Conservation (phyloP, 1,139 yeast species). For the Sugiyamaella sp. region DNA sequence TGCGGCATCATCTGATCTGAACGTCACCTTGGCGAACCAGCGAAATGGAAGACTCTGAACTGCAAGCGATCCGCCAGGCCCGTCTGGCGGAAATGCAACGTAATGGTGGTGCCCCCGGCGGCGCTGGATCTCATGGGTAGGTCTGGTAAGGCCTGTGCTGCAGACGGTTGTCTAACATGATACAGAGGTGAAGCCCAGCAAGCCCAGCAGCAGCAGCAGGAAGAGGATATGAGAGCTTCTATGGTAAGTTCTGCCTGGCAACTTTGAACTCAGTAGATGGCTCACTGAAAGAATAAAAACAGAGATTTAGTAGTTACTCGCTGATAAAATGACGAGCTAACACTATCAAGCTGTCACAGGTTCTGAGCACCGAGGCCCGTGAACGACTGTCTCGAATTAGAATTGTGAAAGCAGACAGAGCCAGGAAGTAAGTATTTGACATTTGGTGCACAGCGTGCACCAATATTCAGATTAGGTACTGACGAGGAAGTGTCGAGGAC, state of each 20-base stretch:
- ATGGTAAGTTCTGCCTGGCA: no score
- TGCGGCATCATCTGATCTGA: no score
- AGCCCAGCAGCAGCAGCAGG: constrained; percentile 24
- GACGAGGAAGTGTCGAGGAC: constrained; percentile 69
- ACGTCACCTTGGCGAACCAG: no score
- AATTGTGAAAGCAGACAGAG: constrained; percentile 89
- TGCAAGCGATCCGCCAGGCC: constrained; percentile 87
- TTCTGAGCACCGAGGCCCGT: constrained; percentile 78
- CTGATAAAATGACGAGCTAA: no score
- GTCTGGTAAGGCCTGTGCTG: neutral
- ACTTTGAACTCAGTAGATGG: no score
- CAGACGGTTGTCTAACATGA: neutral
- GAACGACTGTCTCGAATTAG: constrained; percentile 87
- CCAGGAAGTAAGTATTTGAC: constrained; percentile 52
- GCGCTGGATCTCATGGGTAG: constrained; percentile 14
- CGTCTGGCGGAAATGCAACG: constrained; percentile 76
- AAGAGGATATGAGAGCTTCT: constrained; percentile 43
- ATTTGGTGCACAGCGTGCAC: neutral
- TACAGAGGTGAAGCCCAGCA: constrained; percentile 16
- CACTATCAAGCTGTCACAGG: constrained; percentile 68
- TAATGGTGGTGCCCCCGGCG: constrained; percentile 42
- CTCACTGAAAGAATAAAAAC: no score
- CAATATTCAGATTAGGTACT: no score
- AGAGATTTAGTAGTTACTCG: no score
- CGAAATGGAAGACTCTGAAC: constrained; percentile 68